A percentile compares a stretch with the other conserved stretches of the same genome.
Conservation (phyloP, 257 asterid species). For the Dorcoceras hygrometricum region DNA sequence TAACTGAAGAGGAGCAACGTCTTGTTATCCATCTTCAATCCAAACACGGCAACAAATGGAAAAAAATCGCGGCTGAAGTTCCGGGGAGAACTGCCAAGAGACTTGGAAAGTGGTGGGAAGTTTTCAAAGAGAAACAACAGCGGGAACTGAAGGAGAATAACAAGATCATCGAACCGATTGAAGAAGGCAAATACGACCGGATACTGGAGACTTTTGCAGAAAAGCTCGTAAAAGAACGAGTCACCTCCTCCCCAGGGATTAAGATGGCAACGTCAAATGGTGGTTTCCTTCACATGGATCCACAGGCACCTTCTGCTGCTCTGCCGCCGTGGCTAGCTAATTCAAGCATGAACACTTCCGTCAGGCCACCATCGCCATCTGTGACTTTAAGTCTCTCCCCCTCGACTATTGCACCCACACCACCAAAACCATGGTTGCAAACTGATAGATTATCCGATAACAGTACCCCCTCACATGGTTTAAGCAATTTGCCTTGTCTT, state of each 20-base stretch:
- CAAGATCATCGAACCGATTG: constrained; percentile 12
- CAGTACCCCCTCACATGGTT: constrained; percentile 2
- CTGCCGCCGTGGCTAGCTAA: constrained; percentile 42
- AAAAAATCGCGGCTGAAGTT: constrained; percentile 68
- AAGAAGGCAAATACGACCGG: constrained; percentile 60
- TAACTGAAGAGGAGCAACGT: constrained; percentile 61
- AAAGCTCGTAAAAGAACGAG: constrained; percentile 38
- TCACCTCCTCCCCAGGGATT: too few species aligned
- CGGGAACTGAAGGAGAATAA: constrained; percentile 39
- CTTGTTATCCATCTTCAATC: constrained; percentile 58
- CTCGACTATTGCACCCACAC: constrained; percentile 35
- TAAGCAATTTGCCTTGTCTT: constrained; percentile 28
- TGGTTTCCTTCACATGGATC: neutral
- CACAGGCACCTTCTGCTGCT: constrained; percentile 4
- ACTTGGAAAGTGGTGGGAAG: constrained; percentile 40
- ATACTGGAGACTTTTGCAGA: constrained; percentile 75
- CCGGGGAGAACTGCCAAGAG: constrained; percentile 85
- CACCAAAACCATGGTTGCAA: constrained; percentile 56
- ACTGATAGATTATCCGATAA: constrained; percentile 17
- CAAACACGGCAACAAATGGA: constrained; percentile 74
- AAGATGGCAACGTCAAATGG: too few species aligned
- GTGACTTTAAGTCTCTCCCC: constrained; percentile 67
- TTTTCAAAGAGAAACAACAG: constrained; percentile 41
- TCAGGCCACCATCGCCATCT: constrained; percentile 56
- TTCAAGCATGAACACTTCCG: constrained; percentile 32